Conservation (phyloP, 2,329 filamentous ascomycete species). For the Epichloe aotearoae region DNA sequence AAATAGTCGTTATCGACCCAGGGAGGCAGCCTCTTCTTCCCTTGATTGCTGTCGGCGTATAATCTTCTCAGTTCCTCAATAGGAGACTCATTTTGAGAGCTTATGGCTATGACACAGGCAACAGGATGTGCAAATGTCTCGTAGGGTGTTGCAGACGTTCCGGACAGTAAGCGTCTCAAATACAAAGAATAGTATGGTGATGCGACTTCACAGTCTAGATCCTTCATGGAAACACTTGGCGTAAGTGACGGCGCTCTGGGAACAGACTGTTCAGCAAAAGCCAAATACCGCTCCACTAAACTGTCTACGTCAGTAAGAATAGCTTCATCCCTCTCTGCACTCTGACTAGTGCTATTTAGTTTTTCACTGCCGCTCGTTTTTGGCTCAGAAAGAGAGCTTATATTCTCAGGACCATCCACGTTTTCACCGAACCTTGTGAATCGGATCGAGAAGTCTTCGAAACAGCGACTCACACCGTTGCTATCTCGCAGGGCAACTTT, state of each 20-base stretch:
- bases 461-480: conserved; percentile 65
- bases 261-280: conserved; percentile 54
- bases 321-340: conserved; percentile 17
- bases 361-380: conserved; percentile 24
- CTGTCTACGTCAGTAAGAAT: conserved; percentile 57
- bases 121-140: conserved; percentile 94
- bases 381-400: conserved; percentile 15
- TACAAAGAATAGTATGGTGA: conserved; percentile 81
- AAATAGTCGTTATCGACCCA: conserved; percentile 91
- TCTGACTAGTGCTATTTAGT: conserved; percentile 15
- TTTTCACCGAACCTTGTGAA: conserved; percentile 61
- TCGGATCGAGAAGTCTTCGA: conserved; percentile 81
- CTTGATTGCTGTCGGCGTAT: conserved; percentile 73
- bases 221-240: conserved; percentile 26
- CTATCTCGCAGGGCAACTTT: conserved; percentile 88
- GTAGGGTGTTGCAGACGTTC: conserved; percentile 63
- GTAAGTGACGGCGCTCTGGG: conserved; percentile 20
- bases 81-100: conserved; percentile 68
- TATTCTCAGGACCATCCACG: conserved; percentile 36
- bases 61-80: conserved; percentile 77
- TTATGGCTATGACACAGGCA: conserved; percentile 88
- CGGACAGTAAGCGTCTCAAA: conserved; percentile 68
- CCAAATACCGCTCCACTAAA: conserved; percentile 66
- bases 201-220: conserved; percentile 35
- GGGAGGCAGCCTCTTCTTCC: conserved; percentile 56